Conservation (phyloP, 139 green algal species). For the Micractinium sp. region DNA sequence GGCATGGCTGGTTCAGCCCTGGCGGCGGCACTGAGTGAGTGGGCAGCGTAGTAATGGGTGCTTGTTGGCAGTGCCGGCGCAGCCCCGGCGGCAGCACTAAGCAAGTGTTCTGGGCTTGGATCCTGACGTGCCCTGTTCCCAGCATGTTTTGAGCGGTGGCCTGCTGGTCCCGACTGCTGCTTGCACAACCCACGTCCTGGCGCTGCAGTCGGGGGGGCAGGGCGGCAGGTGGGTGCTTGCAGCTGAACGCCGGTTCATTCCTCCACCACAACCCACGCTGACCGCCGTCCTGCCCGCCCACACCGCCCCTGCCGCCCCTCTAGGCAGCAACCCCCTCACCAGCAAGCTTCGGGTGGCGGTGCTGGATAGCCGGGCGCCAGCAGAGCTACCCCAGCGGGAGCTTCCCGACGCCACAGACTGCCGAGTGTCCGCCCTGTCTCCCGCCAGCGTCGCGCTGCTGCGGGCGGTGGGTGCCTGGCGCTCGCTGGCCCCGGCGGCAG, state of each 20-base stretch:
- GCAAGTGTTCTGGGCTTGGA: too few species aligned
- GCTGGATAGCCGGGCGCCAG: neutral
- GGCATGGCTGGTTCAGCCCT: neutral
- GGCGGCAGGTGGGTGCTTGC: too few species aligned
- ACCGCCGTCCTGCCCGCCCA: too few species aligned
- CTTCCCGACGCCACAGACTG: neutral
- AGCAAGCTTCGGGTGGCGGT: neutral
- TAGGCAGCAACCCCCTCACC: slow-evolving; percentile 17
- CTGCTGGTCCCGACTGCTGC: too few species aligned
- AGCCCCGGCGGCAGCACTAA: neutral
- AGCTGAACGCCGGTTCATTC: neutral
- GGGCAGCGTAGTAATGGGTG: neutral
- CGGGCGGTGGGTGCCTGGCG: neutral
- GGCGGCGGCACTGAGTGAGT: slow-evolving; percentile 2
- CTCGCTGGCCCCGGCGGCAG: neutral
- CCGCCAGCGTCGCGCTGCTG: neutral
- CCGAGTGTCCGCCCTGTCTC: neutral
- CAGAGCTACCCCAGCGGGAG: neutral
- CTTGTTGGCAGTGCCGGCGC: too few species aligned
- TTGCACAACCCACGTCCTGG: too few species aligned
- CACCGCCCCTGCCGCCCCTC: neutral
- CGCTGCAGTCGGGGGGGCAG: too few species aligned
- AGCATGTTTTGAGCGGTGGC: too few species aligned
- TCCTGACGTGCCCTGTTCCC: too few species aligned
- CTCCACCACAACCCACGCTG: neutral